These are phyloP conservation scores for Collybia sordida DNA, from an alignment of 768 basidiomycete genomes.

Conservation along the genomic window DNA sequence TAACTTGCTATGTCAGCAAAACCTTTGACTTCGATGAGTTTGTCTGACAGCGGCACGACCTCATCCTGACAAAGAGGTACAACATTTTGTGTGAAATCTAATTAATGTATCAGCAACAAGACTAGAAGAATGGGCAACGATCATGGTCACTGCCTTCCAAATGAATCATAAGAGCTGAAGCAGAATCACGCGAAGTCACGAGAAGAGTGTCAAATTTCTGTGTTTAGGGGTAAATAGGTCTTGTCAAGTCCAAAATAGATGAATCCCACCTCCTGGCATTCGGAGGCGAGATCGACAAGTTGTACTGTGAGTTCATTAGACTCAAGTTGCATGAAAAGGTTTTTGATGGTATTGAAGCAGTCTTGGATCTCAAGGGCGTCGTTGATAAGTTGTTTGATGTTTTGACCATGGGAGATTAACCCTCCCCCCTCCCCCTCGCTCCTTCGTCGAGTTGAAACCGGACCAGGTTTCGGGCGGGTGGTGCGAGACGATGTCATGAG, in stretches of 20 bases:
- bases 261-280: slow-evolving; percentile 2
- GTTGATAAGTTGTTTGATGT: slow-evolving; percentile 5
- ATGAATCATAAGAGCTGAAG: slow-evolving; percentile 2
- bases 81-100: slow-evolving; percentile 6
- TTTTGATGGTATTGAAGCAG: slow-evolving; percentile 4
- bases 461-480: no score
- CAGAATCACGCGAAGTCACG: slow-evolving; percentile 2
- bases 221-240: background rate
- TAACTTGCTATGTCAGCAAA: slow-evolving; percentile 4
- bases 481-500: no score
- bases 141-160: background rate
- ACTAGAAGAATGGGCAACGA: background rate
- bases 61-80: slow-evolving; percentile 2
- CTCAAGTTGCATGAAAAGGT: slow-evolving; percentile 1
- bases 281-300: background rate
- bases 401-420: background rate
- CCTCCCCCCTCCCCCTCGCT: background rate
- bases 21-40: slow-evolving; percentile 5
- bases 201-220: slow-evolving; percentile 1
- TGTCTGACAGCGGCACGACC: background rate
- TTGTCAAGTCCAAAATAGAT: background rate
- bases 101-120: background rate
- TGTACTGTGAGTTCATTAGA: background rate
- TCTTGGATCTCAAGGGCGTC: slow-evolving; percentile 5
- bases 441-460: background rate